Base-by-base conservation (phyloP, 2,329 filamentous ascomycete genomes). In the Botryotinia globosa region DNA sequence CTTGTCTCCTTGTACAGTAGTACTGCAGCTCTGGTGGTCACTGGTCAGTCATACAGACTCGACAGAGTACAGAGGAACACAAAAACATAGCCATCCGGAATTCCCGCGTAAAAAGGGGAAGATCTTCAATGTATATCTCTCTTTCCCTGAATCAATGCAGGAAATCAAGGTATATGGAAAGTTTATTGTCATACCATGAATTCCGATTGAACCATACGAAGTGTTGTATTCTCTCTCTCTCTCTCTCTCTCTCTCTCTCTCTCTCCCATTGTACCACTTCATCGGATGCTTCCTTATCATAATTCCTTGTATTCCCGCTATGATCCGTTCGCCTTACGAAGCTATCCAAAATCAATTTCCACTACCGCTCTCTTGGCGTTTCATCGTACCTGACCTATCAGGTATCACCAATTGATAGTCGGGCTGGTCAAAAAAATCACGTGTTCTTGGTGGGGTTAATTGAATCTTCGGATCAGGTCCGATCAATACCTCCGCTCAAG, bases 311-410 rank as follows among this genome's bases (percentile, higher is more conserved):
- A 22, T 44, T 64, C 61, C 54, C 54, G 67, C 39, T n/a, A 10
- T 42, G 58, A 44, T 64, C 44, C 44, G 44, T 54, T 64, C 69
- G 44, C 45, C 45, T 44, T 61, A 64, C 44, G 29, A 69, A n/a
- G 58, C 39, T 59, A 32, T 62, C 58, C 29, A 25, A 16, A 58
- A 66, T 32, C 14, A 29, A 71, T 34, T 54, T 54, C 42, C 56
- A 37, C 68, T 29, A 14, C 37, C 29, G 56, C 16, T 32, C 14
- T 51, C 48, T 71, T 65, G 59, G 18, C 45, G n/a, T 22, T 56
- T 58, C 69, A 61, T 58, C 61, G 66, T 66, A 71, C 69, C 25
- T 39, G 56, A 65, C 48, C 22, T 44, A 51, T 54, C 69, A 64
- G 45, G 34, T 65, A 37, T 42, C 58, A 32, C 22, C n/a, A 32